Percentiles rank a stretch among this genome's conserved stretches.
Evolutionary conservation across 1,284 basidiomycete species (phyloP).

Genomic region (Cutaneotrichosporon dermatis): DNA sequence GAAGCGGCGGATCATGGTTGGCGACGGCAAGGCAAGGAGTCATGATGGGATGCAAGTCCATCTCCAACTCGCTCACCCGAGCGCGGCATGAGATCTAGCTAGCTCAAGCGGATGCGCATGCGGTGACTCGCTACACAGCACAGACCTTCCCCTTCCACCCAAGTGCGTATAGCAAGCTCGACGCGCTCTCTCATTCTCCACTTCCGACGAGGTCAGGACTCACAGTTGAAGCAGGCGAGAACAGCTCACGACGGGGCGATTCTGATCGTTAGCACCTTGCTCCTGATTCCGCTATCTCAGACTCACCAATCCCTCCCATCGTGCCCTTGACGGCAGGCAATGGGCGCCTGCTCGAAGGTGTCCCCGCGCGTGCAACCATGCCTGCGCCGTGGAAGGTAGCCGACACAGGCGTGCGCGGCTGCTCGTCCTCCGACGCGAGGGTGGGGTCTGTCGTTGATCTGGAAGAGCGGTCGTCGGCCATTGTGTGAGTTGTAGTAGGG

Average conservation of each 20-base stretch:
- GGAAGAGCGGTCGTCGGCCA: not conserved
- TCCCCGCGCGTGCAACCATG: too few species aligned
- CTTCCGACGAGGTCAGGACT: not conserved
- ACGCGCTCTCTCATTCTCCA: not conserved
- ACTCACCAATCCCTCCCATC: slow-evolving; percentile 28
- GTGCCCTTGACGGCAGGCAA: slow-evolving; percentile 33
- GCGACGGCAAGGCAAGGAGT: not conserved
- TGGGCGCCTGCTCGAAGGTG: slow-evolving; percentile 8
- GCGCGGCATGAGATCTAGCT: too few species aligned
- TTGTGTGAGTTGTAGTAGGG: not conserved
- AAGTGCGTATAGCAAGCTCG: not conserved
- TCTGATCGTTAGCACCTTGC: slow-evolving; percentile 3
- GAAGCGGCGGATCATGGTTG: not conserved
- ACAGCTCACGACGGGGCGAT: slow-evolving; percentile 6
- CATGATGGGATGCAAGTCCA: not conserved
- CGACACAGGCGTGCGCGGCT: not conserved
- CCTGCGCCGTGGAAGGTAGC: not conserved
- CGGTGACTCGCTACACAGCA: not conserved
- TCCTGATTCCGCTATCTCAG: not conserved
- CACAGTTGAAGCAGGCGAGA: slow-evolving; percentile 4
- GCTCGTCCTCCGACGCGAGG: not conserved
- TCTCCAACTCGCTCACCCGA: too few species aligned
- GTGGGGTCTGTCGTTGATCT: not conserved
- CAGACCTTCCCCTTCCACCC: not conserved
- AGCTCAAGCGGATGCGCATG: too few species aligned